Evolutionary conservation across 2,329 filamentous ascomycete genomes (phyloP), one percentile per base, ranked within the genome.

Genomic region (Alternaria arborescens): DNA sequence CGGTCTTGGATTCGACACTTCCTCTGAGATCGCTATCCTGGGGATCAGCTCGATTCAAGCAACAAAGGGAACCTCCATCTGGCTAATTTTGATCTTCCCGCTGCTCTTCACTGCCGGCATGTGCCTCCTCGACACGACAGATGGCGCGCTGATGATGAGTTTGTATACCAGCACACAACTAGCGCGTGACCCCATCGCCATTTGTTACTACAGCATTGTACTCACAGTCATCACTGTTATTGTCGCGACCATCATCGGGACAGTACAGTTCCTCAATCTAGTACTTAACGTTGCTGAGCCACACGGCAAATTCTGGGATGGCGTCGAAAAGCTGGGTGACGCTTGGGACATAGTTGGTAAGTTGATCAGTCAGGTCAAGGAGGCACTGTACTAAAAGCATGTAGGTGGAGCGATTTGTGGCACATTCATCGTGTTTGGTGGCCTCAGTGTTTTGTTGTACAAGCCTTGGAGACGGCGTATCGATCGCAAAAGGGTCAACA

Each of bases 61-160:
- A 0, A 89, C 93, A 0, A 85, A 91, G 62, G 94, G 94, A 1
- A 97, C 93, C 0, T 92, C 89, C 32, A 90, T 98, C 61, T 99
- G 95, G 95, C 82, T 97, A 14, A 98, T 98, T 61, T 78, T 98
- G 32, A 90, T 99, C 52, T 97, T 97, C 60, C 95, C 95, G 0
- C 78, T 94, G 1, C 82, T 98, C 1, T 98, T 98, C 72, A 97
- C 94, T 0, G 92, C 91, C 1, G 95, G 93, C 60, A 98, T 99
- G 95, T 97, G 94, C 77, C 85, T 98, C 22, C 83, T 98, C 6
- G 95, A 98, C 78, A 97, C 94, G 0, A 91, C 89, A 0, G 95
- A 98, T 71, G 94, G 94, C 24, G 94, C 94, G 1, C 84, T 97
- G 20, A 98, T 98, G 94, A 94, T 97, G 87, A 89, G 91, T 0